Base-by-base conservation (phyloP, 768 basidiomycete genomes). In the Serendipita indica region DNA sequence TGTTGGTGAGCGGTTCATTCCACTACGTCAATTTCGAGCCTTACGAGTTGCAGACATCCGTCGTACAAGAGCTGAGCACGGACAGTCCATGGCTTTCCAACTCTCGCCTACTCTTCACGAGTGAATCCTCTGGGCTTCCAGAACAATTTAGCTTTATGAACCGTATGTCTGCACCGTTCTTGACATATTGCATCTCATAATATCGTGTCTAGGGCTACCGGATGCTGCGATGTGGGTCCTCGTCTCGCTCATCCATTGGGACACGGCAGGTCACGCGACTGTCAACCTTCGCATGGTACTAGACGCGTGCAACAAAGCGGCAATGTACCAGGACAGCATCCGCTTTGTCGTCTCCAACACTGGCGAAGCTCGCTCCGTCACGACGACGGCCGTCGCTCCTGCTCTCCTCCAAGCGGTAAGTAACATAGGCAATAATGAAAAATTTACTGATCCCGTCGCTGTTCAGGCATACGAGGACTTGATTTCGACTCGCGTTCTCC, bases 231-330 rank as follows among this genome's bases (percentile, higher is more conserved):
- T 90, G 18, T 91, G 89, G 65, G 75, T 94, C 30, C 77, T 96
- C 39, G 84, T 98, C 60, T 86, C 92, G n/a, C 77, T 82, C 13
- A 77, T 82, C 65, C 93, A 96, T 66, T 75, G 81, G 3, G 72
- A 81, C 25, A 83, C 82, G 7, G 79, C 81, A 3, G 92, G 92
- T 0, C 84, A 91, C 60, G 75, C 84, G 18, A 72, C 72, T 13
- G 82, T 96, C 70, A 97, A 88, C 30, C 94, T 98, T 66, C 89
- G 93, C 65, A 90, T 93, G 83, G 77, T 94, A 5, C 77, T 85
- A 62, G 86, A 89, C 57, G 74, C 76, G 32, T 91, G 92, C 67
- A 79, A 81, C 20, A 78, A 82, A 39, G 37, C 37, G 18, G 37
- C 25, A 67, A 67, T 13, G 65, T 67, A 32, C 60, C 71, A 30